Evolutionary conservation across 441 rosid genomes (phyloP), one percentile per base, ranked within the genome.

Genomic region (Adansonia gregorii): DNA sequence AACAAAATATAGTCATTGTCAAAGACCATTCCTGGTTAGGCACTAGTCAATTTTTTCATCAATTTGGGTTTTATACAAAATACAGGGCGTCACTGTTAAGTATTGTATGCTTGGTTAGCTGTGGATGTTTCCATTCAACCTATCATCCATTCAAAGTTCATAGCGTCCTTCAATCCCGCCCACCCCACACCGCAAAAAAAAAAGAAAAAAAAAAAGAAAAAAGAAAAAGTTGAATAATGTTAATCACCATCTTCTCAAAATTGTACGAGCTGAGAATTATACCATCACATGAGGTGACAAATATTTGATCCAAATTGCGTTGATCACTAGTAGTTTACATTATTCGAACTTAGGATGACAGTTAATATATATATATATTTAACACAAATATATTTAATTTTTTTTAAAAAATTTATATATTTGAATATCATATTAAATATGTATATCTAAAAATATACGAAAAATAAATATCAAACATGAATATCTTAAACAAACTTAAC

Each of bases 61-160:
- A 41, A 43, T 9, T 45, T 6, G 43, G 31, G 24, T 54, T 51
- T n/a, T 0, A 52, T 27, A 8, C 41, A 3, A 15, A 5, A 14
- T 17, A 7, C 6, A 12, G 0, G 22, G 35, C 41, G 49, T 22
- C 15, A 14, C 20, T 14, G 7, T 35, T 39, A 15, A 63, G 11
- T 5, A n/a, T n/a, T 17, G 68, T 19, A 5, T n/a, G 27, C n/a
- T 67, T 15, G 41, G 59, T 63, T 71, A 3, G 35, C 22, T 52
- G 0, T 35, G 41, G 4, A 12, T 83, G 67, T 59, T 74, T 46
- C 75, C 71, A 61, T 68, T 76, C 73, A 65, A 66, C 74, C 64
- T 58, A 56, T 69, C 79, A 78, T 54, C 48, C 68, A 1, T 52
- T 72, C 76, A 77, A 22, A 31, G 74, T 27, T 31, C 20, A 52